Conservation (phyloP, 257 asterid genomes). For the Lavandula angustifolia region DNA sequence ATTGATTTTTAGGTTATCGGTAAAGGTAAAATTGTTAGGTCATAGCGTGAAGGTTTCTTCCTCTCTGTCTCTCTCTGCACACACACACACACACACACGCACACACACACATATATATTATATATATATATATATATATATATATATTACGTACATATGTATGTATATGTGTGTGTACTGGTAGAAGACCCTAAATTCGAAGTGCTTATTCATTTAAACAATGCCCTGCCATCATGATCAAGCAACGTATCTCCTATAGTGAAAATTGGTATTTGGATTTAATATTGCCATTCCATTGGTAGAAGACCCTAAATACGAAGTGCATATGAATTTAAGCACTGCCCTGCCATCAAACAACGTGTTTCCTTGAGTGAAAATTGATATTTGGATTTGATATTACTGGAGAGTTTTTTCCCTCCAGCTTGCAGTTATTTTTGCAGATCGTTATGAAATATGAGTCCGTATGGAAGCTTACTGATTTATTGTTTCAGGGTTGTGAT, state of each 20-base stretch:
- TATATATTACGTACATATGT: too few species aligned
- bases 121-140: too few species aligned
- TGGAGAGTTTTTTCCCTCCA: background rate
- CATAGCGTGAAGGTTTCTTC: background rate
- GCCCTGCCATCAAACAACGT: background rate
- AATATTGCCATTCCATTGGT: background rate
- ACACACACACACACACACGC: too few species aligned
- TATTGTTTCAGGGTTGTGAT: slow-evolving; percentile 65
- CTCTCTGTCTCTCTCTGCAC: background rate
- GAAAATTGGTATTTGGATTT: slow-evolving; percentile 17
- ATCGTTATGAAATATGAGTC: background rate
- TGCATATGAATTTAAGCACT: background rate
- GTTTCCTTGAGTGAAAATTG: slow-evolving; percentile 6
- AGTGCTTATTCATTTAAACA: background rate
- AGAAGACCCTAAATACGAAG: background rate
- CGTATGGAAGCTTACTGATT: slow-evolving; percentile 3
- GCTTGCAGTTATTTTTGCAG: background rate
- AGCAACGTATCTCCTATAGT: background rate
- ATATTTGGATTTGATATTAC: background rate
- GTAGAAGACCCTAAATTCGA: background rate
- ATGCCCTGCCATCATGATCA: background rate
- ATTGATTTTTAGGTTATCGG: background rate
- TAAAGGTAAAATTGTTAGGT: background rate
- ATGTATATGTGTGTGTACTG: background rate
- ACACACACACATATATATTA: too few species aligned